phyloP scores from a whole-genome alignment of 2,329 filamentous ascomycete genomes.

The Neurospora crassa region DNA sequence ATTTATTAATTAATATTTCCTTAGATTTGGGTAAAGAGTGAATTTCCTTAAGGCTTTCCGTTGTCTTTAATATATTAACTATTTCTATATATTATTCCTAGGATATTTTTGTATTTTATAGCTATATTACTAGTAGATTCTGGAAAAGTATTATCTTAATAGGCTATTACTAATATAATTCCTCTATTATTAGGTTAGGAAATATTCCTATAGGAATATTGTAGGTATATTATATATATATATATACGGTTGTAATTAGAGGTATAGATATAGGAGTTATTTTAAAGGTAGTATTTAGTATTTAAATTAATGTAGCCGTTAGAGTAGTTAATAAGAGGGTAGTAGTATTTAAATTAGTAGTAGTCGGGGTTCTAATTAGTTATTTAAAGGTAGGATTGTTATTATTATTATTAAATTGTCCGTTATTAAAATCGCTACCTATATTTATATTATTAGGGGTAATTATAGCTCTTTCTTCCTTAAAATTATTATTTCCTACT shows the following conservation, averaged over 20 bases:
- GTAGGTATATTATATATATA: background rate
- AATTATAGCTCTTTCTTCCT: background rate
- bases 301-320: background rate
- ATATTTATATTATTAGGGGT: no score
- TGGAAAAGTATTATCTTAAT: background rate
- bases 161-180: background rate
- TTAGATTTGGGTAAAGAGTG: background rate
- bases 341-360: background rate
- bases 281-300: no score
- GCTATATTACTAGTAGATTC: background rate
- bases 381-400: no score
- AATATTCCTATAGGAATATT: no score
- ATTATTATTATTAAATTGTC: no score
- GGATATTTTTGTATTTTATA: background rate
- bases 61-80: background rate
- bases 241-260: background rate
- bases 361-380: no score
- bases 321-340: background rate
- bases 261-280: background rate
- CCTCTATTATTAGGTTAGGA: background rate
- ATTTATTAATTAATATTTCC: background rate
- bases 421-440: background rate
- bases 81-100: background rate
- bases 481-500: background rate
- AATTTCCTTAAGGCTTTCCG: background rate